Evolutionary conservation across 441 rosid species (phyloP), one percentile per base, ranked within the genome.

Genomic region (Pelargonium citronellum): DNA sequence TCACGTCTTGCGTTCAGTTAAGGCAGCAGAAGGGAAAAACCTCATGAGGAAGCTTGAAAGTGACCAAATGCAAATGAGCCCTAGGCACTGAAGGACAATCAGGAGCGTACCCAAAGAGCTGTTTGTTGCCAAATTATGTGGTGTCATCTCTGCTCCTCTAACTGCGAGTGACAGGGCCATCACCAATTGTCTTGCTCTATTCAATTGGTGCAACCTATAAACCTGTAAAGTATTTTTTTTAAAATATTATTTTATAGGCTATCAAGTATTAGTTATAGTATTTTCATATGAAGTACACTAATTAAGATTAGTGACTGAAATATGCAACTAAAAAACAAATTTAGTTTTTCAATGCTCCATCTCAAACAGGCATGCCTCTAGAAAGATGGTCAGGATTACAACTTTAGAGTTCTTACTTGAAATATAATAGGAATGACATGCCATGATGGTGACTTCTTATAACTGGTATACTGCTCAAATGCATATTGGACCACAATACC

Each of bases 1-100:
- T 69, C 60, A 39, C 68, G 71, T 77, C 71, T 78, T 71, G 80
- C 73, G 74, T 22, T 75, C 80, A 24, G 76, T 71, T 66, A 74
- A 67, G 66, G 77, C 70, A 69, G 83, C 66, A 7, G 86, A 77
- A 69, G 91, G 84, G 69, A 78, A 81, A 68, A 85, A 81, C 86
- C 84, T 92, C 90, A 89, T 82, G 69, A 95, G 91, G 81, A 95
- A 92, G 86, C 93, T 91, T 30, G 99, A 87, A 73, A 95, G 97
- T 9, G 96, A 91, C 98, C 99, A 95, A 34, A 92, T 88, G 80
- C 98, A 92, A 64, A 92, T 85, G 62, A 95, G 79, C 58, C 97
- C 97, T 17, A 95, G 92, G 79, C 90, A 80, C 79, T 91, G 99
- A 72, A 92, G 93, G 62, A 95, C 98, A 79, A 81, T 89, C 84